Percentiles rank a stretch among this genome's conserved stretches.
phyloP scores from a whole-genome alignment of 1,284 basidiomycete species.

The Leccinum insolens region DNA sequence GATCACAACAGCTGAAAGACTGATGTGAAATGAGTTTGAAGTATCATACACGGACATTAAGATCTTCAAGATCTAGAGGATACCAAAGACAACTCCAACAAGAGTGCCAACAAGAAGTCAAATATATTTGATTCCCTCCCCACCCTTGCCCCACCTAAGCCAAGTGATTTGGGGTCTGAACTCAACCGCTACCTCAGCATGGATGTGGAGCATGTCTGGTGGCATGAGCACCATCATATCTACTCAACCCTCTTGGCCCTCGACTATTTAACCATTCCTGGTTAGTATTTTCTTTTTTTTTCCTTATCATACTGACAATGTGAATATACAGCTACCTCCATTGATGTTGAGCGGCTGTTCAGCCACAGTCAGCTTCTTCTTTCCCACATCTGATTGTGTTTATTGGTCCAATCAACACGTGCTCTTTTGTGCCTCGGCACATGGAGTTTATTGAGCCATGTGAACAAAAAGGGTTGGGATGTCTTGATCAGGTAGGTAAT shows the following conservation, averaged over 20 bases:
- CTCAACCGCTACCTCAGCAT: not conserved
- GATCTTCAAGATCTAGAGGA: not conserved
- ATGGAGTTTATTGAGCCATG: not conserved
- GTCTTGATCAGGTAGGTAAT: no score
- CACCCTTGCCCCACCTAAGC: no score
- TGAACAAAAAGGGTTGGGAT: no score
- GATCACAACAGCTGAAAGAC: not conserved
- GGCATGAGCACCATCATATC: no score
- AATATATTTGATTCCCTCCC: no score
- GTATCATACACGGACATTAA: not conserved
- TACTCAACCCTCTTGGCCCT: not conserved
- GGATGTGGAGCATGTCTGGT: not conserved
- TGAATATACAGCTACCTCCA: not conserved
- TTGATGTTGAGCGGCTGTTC: not conserved
- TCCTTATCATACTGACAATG: not conserved
- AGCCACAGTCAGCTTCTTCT: not conserved
- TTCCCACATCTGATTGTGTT: not conserved
- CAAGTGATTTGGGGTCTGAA: not conserved
- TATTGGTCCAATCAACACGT: not conserved
- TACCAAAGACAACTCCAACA: not conserved
- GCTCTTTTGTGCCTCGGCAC: not conserved
- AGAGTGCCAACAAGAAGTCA: not conserved
- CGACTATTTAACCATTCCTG: not conserved
- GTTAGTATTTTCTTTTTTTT: no score
- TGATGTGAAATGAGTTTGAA: not conserved